These are phyloP conservation scores for Ganoderma sp. DNA, from an alignment of 1,284 basidiomycete genomes.

Conservation along the genomic window DNA sequence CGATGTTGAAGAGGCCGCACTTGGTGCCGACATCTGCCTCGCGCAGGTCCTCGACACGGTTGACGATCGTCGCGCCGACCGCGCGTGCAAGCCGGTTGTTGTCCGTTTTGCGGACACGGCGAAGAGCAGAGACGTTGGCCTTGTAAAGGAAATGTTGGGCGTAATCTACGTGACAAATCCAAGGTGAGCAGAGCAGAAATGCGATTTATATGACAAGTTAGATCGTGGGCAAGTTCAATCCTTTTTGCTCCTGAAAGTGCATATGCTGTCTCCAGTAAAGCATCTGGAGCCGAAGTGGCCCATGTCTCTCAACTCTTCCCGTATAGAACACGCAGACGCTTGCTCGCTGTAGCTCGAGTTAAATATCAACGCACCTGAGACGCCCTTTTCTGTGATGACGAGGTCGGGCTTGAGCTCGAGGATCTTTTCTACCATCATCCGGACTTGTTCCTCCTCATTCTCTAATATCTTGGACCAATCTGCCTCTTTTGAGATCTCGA, in stretches of 20 bases:
- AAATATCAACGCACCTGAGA: slow-evolving; percentile 71
- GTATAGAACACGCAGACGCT: not conserved
- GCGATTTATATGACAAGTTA: not conserved
- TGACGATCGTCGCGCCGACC: slow-evolving; percentile 95
- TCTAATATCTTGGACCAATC: slow-evolving; percentile 95
- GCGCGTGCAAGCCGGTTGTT: slow-evolving; percentile 98
- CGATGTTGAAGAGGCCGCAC: slow-evolving; percentile 95
- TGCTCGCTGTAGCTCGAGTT: not conserved
- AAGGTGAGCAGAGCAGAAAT: not conserved
- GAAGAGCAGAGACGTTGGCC: slow-evolving; percentile 89
- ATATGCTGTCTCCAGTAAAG: not conserved
- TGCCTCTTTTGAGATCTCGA: slow-evolving; percentile 94
- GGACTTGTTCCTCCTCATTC: slow-evolving; percentile 98
- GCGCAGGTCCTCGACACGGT: slow-evolving; percentile 93
- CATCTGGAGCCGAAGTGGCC: not conserved
- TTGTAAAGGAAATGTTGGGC: slow-evolving; percentile 94
- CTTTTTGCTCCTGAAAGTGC: not conserved
- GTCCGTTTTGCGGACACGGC: slow-evolving; percentile 96
- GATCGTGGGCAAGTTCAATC: not conserved
- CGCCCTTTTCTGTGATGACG: slow-evolving; percentile 96
- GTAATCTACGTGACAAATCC: slow-evolving; percentile 63
- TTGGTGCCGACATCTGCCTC: slow-evolving; percentile 91
- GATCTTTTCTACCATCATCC: slow-evolving; percentile 85
- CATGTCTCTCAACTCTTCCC: not conserved
- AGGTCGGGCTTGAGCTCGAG: slow-evolving; percentile 96